These are phyloP conservation scores for Rhizodiscina lignyota DNA, from an alignment of 495 filamentous ascomycete species.

Conservation along the genomic window DNA sequence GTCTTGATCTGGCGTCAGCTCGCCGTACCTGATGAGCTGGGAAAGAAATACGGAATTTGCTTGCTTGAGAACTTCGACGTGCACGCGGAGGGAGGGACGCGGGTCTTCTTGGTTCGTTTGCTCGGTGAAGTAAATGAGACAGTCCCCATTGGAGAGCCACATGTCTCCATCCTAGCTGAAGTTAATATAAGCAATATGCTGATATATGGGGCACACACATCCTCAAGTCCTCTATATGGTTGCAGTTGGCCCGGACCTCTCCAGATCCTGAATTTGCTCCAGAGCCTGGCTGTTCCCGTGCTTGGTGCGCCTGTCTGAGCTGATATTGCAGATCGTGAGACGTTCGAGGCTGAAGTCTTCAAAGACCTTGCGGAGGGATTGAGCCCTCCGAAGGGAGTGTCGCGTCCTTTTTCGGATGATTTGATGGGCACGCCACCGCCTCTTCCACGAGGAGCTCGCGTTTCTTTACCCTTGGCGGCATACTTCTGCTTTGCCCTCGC, in stretches of 20 bases:
- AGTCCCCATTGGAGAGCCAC: constrained; percentile 11
- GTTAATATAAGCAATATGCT: neutral
- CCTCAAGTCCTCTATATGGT: neutral
- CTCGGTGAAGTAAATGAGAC: constrained; percentile 16
- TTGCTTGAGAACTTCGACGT: constrained; percentile 11
- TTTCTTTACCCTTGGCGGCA: constrained; percentile 10
- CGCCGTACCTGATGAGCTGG: constrained; percentile 10
- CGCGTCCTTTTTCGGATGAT: neutral
- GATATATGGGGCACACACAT: neutral
- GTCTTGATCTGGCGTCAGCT: constrained; percentile 9
- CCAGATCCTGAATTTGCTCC: neutral
- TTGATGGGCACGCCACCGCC: constrained; percentile 13
- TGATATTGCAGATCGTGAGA: too few species aligned
- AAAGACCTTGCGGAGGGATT: too few species aligned
- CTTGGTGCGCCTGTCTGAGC: neutral
- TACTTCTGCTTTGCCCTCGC: constrained; percentile 11
- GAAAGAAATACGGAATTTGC: constrained; percentile 13
- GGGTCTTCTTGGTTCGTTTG: constrained; percentile 12
- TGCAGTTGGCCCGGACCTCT: neutral
- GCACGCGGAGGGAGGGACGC: constrained; percentile 9
- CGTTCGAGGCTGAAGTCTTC: too few species aligned
- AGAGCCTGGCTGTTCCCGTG: neutral
- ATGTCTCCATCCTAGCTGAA: constrained; percentile 11
- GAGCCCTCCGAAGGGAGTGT: too few species aligned
- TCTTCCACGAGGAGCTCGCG: constrained; percentile 13